Evolutionary conservation across 2,329 filamentous ascomycete genomes (phyloP).

Genomic region (Fusarium avenaceum): DNA sequence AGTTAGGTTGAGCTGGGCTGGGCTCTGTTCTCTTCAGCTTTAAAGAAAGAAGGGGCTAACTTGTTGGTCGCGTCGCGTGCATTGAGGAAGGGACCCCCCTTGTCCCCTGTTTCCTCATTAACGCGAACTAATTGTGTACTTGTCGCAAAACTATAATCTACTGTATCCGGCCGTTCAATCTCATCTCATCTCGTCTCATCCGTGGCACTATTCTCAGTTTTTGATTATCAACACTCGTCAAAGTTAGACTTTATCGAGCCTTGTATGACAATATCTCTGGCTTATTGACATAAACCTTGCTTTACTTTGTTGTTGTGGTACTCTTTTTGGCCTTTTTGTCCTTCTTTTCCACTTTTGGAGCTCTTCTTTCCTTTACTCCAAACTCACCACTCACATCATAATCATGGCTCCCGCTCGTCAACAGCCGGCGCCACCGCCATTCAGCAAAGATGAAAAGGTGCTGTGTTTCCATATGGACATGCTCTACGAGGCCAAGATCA

Average conservation of each 20-base stretch:
- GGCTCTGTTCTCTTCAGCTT: conserved; percentile 1
- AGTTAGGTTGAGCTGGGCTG: not conserved
- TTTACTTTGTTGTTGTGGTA: not conserved
- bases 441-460: conserved; percentile 88
- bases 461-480: conserved; percentile 98
- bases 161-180: conserved; percentile 23
- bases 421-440: conserved; percentile 62
- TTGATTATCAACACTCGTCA: conserved; percentile 23
- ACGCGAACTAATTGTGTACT: conserved; percentile 40
- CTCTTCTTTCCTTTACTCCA: conserved; percentile 28
- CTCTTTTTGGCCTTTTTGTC: not conserved
- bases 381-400: conserved; percentile 33
- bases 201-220: conserved; percentile 16
- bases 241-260: conserved; percentile 5
- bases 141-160: conserved; percentile 33
- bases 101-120: conserved; percentile 27
- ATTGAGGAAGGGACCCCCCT: conserved; percentile 7
- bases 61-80: conserved; percentile 36
- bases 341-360: conserved; percentile 6
- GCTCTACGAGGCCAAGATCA: conserved; percentile 96
- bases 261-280: not conserved
- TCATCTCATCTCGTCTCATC: conserved; percentile 29
- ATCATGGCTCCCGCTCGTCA: conserved; percentile 60
- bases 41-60: conserved; percentile 9
- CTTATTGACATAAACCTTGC: not conserved